These are phyloP conservation scores for Herpotrichia juniperi DNA, from an alignment of 2,329 filamentous ascomycete genomes.

Conservation along the genomic window DNA sequence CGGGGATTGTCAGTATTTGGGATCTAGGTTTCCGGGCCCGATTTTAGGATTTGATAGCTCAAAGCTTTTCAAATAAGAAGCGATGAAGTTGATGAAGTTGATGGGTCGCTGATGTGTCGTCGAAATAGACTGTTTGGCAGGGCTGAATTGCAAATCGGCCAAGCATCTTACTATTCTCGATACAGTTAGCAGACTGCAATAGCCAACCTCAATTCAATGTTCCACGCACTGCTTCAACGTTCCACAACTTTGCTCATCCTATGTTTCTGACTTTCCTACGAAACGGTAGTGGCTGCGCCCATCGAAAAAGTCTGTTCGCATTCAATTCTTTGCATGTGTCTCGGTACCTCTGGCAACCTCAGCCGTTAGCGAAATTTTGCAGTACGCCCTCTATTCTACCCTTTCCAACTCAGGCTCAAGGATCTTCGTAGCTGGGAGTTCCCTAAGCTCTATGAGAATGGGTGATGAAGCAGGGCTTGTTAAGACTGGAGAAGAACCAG, in stretches of 20 bases:
- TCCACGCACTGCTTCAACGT: neutral
- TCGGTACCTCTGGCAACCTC: neutral
- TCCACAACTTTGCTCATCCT: neutral
- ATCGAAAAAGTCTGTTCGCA: neutral
- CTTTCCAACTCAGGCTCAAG: neutral
- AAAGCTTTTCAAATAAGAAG: neutral
- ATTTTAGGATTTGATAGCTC: neutral
- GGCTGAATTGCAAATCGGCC: neutral
- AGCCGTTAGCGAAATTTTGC: neutral
- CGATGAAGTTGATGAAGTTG: neutral
- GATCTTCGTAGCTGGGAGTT: neutral
- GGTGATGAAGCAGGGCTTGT: neutral
- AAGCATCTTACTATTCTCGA: neutral
- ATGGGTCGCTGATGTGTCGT: conserved; percentile 3
- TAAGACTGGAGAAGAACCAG: conserved; percentile 6
- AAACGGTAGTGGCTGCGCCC: neutral
- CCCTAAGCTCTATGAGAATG: neutral
- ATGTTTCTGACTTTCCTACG: neutral
- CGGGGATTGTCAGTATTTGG: neutral
- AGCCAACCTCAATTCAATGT: neutral
- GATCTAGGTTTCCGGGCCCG: neutral
- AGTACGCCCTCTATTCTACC: neutral
- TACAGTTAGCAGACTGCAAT: neutral
- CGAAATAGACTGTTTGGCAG: neutral
- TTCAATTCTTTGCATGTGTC: neutral